Conservation (phyloP, 2,329 filamentous ascomycete species). For the Xylaria arbuscula region DNA sequence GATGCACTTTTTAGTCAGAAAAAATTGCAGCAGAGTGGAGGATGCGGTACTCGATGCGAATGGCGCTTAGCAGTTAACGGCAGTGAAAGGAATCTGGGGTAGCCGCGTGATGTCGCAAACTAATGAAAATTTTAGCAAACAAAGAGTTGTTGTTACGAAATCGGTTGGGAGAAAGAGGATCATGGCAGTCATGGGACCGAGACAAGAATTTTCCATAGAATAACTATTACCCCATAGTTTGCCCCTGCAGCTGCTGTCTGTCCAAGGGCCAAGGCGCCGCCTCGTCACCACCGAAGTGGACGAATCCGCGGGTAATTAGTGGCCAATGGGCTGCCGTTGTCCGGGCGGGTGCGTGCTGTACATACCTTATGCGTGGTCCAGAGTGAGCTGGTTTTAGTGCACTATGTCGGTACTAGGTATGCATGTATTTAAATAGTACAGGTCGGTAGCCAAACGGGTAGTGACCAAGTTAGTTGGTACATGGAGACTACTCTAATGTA, state of each 20-base stretch:
- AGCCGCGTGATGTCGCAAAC: constrained; percentile 46
- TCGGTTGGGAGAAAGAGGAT: constrained; percentile 41
- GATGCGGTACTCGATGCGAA: constrained; percentile 26
- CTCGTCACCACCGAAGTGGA: not conserved
- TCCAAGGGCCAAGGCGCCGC: constrained; percentile 27
- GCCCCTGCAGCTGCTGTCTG: constrained; percentile 31
- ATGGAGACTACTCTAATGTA: not conserved
- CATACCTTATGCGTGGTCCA: not conserved
- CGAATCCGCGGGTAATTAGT: not conserved
- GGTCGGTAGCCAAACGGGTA: not conserved
- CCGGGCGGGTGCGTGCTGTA: not conserved
- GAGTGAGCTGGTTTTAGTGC: not conserved
- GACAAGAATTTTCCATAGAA: constrained; percentile 44
- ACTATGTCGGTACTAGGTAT: not conserved
- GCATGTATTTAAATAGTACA: too few relatives aligned
- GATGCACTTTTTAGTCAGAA: not conserved
- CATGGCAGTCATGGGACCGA: constrained; percentile 47
- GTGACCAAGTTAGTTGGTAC: not conserved
- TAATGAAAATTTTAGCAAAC: constrained; percentile 46
- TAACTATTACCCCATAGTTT: constrained; percentile 52
- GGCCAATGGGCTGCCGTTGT: not conserved
- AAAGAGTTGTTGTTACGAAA: constrained; percentile 48
- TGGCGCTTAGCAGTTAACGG: constrained; percentile 48
- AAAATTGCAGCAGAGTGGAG: constrained; percentile 17
- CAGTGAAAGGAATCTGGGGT: constrained; percentile 49